Percentiles rank a stretch among this genome's conserved stretches.
These are phyloP conservation scores for Oryza officinalis DNA, from an alignment of 176 grass and related monocot species.

Conservation along the genomic window DNA sequence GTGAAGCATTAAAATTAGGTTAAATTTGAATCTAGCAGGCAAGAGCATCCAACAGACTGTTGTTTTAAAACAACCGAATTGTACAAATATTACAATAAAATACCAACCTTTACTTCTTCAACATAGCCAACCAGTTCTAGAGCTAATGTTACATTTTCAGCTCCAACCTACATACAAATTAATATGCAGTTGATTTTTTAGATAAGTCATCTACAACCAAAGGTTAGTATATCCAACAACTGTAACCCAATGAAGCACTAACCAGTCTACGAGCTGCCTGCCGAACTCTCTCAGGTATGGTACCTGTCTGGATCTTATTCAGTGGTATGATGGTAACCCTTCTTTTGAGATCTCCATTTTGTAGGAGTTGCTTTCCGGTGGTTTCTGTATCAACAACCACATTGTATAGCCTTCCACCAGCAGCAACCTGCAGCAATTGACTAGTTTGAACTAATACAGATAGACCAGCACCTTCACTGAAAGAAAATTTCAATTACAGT, in stretches of 20 bases:
- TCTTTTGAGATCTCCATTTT: constrained; percentile 69
- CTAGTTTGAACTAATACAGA: constrained; percentile 9
- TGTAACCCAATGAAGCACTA: constrained; percentile 30
- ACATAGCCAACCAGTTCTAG: constrained; percentile 85
- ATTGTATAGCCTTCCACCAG: constrained; percentile 86
- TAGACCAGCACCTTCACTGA: constrained; percentile 15
- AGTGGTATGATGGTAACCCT: constrained; percentile 93
- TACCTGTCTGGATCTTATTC: constrained; percentile 79
- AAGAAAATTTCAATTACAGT: constrained; percentile 15
- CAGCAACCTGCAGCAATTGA: constrained; percentile 72
- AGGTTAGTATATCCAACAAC: constrained; percentile 22
- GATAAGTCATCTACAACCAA: constrained; percentile 18
- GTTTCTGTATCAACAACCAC: constrained; percentile 90
- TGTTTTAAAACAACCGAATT: constrained; percentile 5
- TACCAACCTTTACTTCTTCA: constrained; percentile 77
- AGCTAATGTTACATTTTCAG: constrained; percentile 75
- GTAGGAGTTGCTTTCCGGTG: constrained; percentile 83
- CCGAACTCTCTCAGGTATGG: constrained; percentile 71
- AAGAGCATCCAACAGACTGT: not conserved
- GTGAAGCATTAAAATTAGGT: not conserved
- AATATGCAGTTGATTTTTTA: constrained; percentile 24
- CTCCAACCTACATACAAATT: constrained; percentile 66
- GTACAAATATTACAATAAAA: constrained; percentile 1
- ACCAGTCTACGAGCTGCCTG: constrained; percentile 81
- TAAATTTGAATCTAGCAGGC: constrained; percentile 1